A percentile compares a stretch with the other conserved stretches of the same genome.
phyloP scores from a whole-genome alignment of 345 rosid species.

The Pugionium dolabratum region DNA sequence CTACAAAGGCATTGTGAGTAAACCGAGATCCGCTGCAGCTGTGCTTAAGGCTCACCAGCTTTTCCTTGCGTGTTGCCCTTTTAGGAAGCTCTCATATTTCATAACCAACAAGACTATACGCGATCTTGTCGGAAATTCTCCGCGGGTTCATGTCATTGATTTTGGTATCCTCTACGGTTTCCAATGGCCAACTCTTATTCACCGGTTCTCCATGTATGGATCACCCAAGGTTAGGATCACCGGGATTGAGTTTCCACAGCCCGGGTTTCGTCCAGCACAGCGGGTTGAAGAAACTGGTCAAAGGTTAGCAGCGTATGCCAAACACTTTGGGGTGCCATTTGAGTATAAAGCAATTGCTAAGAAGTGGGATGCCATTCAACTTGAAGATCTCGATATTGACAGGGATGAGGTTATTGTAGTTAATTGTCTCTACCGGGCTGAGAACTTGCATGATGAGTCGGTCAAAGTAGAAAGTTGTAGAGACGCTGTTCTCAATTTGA shows the following conservation, averaged over 20 bases:
- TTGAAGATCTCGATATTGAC: constrained; percentile 70
- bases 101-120: constrained; percentile 56
- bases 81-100: constrained; percentile 71
- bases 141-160: constrained; percentile 76
- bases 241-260: constrained; percentile 91
- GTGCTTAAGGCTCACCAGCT: constrained; percentile 79
- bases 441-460: constrained; percentile 80
- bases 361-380: constrained; percentile 73
- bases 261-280: constrained; percentile 89
- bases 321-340: constrained; percentile 73
- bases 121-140: constrained; percentile 49
- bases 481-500: constrained; percentile 56
- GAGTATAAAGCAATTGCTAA: constrained; percentile 85
- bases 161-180: constrained; percentile 92
- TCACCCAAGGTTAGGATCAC: constrained; percentile 87
- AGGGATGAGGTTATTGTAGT: constrained; percentile 71
- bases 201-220: constrained; percentile 59
- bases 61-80: constrained; percentile 73
- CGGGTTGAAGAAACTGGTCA: constrained; percentile 88
- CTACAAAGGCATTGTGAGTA: constrained; percentile 59
- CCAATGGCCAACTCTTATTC: constrained; percentile 90
- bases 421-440: constrained; percentile 64
- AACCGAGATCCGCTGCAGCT: constrained; percentile 69
- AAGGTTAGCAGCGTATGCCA: constrained; percentile 77
- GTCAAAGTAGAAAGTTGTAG: constrained; percentile 64